A percentile compares a stretch with the other conserved stretches of the same genome.
These are phyloP conservation scores for Phytophthora europaea DNA, from an alignment of 352 stramenopile species.

Conservation along the genomic window DNA sequence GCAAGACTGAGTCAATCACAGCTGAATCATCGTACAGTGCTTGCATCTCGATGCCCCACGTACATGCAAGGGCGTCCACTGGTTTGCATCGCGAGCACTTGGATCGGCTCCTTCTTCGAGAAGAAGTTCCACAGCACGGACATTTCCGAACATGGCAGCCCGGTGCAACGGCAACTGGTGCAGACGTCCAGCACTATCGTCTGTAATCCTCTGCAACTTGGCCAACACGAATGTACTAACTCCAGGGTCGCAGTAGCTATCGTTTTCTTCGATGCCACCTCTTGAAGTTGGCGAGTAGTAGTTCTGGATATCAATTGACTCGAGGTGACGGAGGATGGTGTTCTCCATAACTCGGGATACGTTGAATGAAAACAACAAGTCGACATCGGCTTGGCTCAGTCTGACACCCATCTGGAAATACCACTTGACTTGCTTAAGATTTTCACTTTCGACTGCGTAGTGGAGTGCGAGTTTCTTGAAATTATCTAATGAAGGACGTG, in stretches of 20 bases:
- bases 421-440: slow-evolving; percentile 49
- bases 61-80: slow-evolving; percentile 73
- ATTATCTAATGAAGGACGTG: slow-evolving; percentile 30
- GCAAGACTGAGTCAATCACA: neutral
- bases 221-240: slow-evolving; percentile 50
- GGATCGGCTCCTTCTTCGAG: slow-evolving; percentile 50
- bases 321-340: slow-evolving; percentile 47
- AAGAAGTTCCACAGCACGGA: slow-evolving; percentile 46
- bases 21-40: neutral
- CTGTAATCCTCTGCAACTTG: slow-evolving; percentile 42
- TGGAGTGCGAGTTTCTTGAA: slow-evolving; percentile 60
- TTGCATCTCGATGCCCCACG: slow-evolving; percentile 13
- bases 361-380: slow-evolving; percentile 44
- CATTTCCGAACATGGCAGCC: slow-evolving; percentile 61
- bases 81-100: slow-evolving; percentile 58
- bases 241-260: slow-evolving; percentile 33
- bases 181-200: slow-evolving; percentile 30
- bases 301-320: slow-evolving; percentile 49
- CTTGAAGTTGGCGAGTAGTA: slow-evolving; percentile 15
- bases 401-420: slow-evolving; percentile 44
- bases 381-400: slow-evolving; percentile 45
- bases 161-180: slow-evolving; percentile 56
- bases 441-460: slow-evolving; percentile 56
- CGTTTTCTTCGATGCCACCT: neutral
- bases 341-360: slow-evolving; percentile 34